These are phyloP conservation scores for Harringtonia lauricola DNA, from an alignment of 2,329 filamentous ascomycete species.

Conservation along the genomic window DNA sequence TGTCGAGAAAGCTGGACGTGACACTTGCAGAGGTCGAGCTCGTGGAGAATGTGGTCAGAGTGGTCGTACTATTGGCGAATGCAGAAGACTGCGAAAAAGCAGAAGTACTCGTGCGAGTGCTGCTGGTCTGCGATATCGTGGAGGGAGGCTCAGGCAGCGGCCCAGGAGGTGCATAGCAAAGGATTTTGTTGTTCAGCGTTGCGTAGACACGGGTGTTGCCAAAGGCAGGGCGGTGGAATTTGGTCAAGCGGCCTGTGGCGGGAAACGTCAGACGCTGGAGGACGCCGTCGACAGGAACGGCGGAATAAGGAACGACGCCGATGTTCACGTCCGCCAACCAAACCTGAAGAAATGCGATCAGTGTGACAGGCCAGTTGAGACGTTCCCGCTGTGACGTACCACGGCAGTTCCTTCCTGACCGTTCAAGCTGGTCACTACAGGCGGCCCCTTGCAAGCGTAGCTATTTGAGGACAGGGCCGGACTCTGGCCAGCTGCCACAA, in stretches of 20 bases:
- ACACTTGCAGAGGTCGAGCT: no score
- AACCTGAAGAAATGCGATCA: not conserved
- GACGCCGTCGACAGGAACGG: conserved; percentile 23
- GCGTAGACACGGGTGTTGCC: conserved; percentile 22
- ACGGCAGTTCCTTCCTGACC: conserved; percentile 21
- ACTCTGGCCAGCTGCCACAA: conserved; percentile 20
- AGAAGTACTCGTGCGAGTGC: no score
- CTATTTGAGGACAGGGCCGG: conserved; percentile 9
- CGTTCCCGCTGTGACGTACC: no score
- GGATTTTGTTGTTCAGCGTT: conserved; percentile 2
- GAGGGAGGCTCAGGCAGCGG: no score
- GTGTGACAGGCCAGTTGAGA: no score
- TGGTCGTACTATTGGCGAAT: no score
- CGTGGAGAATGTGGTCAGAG: no score
- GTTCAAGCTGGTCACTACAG: conserved; percentile 23
- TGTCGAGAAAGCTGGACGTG: no score
- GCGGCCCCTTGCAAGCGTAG: conserved; percentile 21
- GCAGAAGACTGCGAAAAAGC: no score
- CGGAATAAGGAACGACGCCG: conserved; percentile 25
- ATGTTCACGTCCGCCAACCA: conserved; percentile 25
- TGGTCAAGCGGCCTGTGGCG: conserved; percentile 21
- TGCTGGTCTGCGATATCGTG: no score
- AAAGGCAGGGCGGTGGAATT: conserved; percentile 27
- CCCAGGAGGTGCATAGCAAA: not conserved
- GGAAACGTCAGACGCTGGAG: conserved; percentile 20